A percentile compares a stretch with the other conserved stretches of the same genome.
Conservation (phyloP, 306 rosid species). For the Quercus variabilis region DNA sequence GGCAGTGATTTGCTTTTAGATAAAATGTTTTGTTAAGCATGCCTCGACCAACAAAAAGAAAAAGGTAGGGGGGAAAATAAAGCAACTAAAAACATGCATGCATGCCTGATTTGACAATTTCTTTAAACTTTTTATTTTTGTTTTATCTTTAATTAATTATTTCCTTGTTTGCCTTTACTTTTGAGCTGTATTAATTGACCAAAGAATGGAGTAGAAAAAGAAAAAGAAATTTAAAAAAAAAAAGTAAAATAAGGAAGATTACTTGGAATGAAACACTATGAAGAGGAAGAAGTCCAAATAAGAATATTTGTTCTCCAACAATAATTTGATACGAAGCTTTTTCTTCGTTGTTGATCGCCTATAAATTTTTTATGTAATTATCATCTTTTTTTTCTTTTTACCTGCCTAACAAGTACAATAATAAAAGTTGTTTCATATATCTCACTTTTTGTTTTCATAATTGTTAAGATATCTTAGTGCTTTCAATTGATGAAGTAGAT, state of each 20-base stretch:
- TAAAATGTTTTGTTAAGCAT: no score
- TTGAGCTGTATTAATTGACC: slow-evolving; percentile 4
- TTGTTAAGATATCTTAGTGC: no score
- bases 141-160: not conserved
- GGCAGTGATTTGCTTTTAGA: no score
- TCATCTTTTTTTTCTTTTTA: no score
- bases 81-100: not conserved
- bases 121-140: not conserved
- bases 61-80: not conserved
- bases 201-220: not conserved
- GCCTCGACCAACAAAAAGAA: no score
- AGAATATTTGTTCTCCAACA: not conserved
- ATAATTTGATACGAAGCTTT: not conserved
- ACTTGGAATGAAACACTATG: not conserved
- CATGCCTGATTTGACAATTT: not conserved
- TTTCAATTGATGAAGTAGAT: no score
- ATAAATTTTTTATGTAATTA: no score
- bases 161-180: not conserved
- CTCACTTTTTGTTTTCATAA: no score
- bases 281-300: not conserved
- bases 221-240: not conserved
- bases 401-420: no score
- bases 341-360: not conserved
- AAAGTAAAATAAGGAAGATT: not conserved
- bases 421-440: no score